Conservation (phyloP, 495 filamentous ascomycete species). For the Trichocladium uniseriatum region DNA sequence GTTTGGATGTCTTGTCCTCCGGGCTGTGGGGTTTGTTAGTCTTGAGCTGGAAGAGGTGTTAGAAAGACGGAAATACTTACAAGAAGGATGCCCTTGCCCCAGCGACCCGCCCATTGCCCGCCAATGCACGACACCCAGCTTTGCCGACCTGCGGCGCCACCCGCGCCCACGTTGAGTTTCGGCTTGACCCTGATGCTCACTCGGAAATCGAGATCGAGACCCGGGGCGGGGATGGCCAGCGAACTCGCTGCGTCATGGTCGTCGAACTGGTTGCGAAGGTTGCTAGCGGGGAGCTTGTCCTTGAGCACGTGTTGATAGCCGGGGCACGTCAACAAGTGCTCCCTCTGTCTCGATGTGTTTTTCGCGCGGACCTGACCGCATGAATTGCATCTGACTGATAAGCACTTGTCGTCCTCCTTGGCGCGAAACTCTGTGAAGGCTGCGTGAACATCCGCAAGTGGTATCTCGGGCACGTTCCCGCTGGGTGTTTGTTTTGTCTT, state of each 20-base stretch:
- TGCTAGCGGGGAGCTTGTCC: slow-evolving; percentile 24
- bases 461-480: slow-evolving; percentile 17
- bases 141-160: slow-evolving; percentile 11
- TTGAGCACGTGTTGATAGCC: slow-evolving; percentile 20
- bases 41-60: background rate
- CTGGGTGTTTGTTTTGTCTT: slow-evolving; percentile 12
- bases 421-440: slow-evolving; percentile 25
- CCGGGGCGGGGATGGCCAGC: slow-evolving; percentile 19
- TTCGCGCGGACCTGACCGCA: slow-evolving; percentile 25
- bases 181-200: slow-evolving; percentile 27
- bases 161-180: slow-evolving; percentile 17
- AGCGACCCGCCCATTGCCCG: slow-evolving; percentile 24
- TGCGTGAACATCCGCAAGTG: slow-evolving; percentile 22
- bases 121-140: slow-evolving; percentile 24
- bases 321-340: slow-evolving; percentile 21
- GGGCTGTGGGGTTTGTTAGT: slow-evolving; percentile 7
- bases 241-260: slow-evolving; percentile 24
- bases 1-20: slow-evolving; percentile 25
- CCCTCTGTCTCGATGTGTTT: slow-evolving; percentile 27
- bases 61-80: slow-evolving; percentile 3
- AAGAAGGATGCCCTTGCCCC: slow-evolving; percentile 23
- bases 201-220: slow-evolving; percentile 22
- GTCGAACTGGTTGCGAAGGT: slow-evolving; percentile 24
- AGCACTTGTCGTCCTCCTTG: slow-evolving; percentile 24
- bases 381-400: slow-evolving; percentile 18